Conservation (phyloP, 1,284 basidiomycete species). For the Pascua guehoae region DNA sequence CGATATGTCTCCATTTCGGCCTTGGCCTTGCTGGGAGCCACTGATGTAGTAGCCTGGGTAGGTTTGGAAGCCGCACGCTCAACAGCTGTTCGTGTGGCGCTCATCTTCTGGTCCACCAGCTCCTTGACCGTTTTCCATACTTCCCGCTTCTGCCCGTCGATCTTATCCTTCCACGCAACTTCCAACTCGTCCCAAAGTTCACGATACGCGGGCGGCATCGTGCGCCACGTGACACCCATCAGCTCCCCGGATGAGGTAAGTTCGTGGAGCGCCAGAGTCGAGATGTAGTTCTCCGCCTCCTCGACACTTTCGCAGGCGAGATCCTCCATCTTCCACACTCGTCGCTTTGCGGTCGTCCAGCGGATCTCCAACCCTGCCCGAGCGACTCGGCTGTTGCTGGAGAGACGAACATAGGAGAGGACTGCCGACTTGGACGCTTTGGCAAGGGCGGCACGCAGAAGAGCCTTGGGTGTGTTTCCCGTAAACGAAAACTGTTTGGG, state of each 20-base stretch:
- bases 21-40: neutral
- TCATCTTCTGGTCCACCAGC: constrained; percentile 59
- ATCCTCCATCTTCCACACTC: constrained; percentile 79
- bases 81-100: neutral
- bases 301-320: constrained; percentile 70
- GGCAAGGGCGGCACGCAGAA: constrained; percentile 28
- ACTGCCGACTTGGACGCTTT: constrained; percentile 67
- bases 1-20: neutral
- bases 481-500: constrained; percentile 70
- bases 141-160: constrained; percentile 64
- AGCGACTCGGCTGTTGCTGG: constrained; percentile 65
- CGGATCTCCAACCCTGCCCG: constrained; percentile 66
- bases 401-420: constrained; percentile 63
- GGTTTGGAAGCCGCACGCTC: neutral
- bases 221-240: constrained; percentile 47
- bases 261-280: constrained; percentile 77
- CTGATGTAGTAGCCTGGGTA: neutral
- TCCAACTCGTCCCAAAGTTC: constrained; percentile 94
- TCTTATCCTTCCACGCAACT: constrained; percentile 58
- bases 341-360: constrained; percentile 62
- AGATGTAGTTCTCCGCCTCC: constrained; percentile 88
- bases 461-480: constrained; percentile 33
- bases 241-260: constrained; percentile 56
- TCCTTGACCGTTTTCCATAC: constrained; percentile 67
- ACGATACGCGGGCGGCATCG: constrained; percentile 75